Conservation (phyloP, 78 protist genomes). For the Monocercomonoides exilis region DNA sequence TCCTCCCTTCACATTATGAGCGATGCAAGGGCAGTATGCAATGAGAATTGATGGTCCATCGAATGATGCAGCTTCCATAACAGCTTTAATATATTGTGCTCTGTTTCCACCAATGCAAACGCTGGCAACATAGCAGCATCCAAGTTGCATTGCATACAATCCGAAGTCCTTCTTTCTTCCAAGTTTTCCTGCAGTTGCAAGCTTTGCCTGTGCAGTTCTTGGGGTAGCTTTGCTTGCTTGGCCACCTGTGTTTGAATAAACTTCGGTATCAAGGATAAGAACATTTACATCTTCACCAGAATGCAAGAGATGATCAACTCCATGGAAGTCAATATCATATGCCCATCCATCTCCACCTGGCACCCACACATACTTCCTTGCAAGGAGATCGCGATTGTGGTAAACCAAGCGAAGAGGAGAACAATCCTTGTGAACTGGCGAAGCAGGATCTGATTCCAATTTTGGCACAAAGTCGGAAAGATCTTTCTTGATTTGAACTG, state of each 20-base stretch:
- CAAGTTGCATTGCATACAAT: slow-evolving; percentile 57
- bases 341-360: slow-evolving; percentile 77
- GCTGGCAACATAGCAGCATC: slow-evolving; percentile 66
- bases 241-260: slow-evolving; percentile 61
- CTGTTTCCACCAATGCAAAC: slow-evolving; percentile 34
- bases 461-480: not conserved
- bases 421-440: too few relatives aligned
- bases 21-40: slow-evolving; percentile 57
- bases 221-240: slow-evolving; percentile 52
- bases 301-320: slow-evolving; percentile 70
- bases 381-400: not conserved
- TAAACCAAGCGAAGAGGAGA: not conserved
- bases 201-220: slow-evolving; percentile 34
- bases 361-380: not conserved
- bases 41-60: slow-evolving; percentile 60
- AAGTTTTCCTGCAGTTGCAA: slow-evolving; percentile 40
- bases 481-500: not conserved
- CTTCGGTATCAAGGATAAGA: slow-evolving; percentile 60
- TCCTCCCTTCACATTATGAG: slow-evolving; percentile 9
- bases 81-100: not conserved
- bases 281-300: slow-evolving; percentile 59
- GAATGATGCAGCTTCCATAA: slow-evolving; percentile 29
- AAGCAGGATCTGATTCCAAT: not conserved
- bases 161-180: slow-evolving; percentile 61
- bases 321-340: slow-evolving; percentile 58